Evolutionary conservation across 1,284 basidiomycete species (phyloP).

Genomic region (Anthracocystis panici-leucophaei): DNA sequence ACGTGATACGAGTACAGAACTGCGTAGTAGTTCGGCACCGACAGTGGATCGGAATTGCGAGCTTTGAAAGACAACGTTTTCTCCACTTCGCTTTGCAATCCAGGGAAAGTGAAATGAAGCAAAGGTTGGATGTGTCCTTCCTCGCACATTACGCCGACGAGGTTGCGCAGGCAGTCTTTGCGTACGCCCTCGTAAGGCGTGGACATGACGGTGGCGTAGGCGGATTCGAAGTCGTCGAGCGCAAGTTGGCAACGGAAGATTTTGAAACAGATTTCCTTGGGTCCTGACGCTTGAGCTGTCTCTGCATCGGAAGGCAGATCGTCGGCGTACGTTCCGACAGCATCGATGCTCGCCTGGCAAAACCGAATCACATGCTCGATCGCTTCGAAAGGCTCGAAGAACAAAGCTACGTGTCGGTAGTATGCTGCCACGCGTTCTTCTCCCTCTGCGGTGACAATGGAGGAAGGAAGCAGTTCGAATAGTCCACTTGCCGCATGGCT

Average conservation of each 20-base stretch:
- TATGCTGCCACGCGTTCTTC: constrained; percentile 38
- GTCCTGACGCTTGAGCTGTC: constrained; percentile 4
- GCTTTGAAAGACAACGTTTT: constrained; percentile 91
- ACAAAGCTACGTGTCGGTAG: constrained; percentile 47
- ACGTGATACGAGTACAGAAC: constrained; percentile 87
- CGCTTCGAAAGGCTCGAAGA: constrained; percentile 53
- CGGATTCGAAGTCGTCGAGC: constrained; percentile 55
- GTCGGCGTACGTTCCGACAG: constrained; percentile 41
- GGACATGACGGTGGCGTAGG: constrained; percentile 57
- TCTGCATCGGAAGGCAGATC: constrained; percentile 12
- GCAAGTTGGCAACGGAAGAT: constrained; percentile 62
- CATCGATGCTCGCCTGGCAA: constrained; percentile 51
- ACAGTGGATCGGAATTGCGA: constrained; percentile 88
- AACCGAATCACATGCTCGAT: constrained; percentile 43
- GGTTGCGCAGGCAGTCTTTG: constrained; percentile 94
- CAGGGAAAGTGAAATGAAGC: constrained; percentile 86
- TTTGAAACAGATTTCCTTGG: constrained; percentile 55
- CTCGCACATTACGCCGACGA: constrained; percentile 95
- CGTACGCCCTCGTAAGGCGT: constrained; percentile 76
- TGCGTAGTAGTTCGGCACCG: constrained; percentile 86
- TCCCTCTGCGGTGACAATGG: constrained; percentile 19
- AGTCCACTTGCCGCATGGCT: constrained; percentile 32
- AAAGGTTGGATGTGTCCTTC: constrained; percentile 82
- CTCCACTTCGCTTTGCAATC: constrained; percentile 88
- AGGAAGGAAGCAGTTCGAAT: constrained; percentile 38